Conservation (phyloP, 2,329 filamentous ascomycete species). For the Sporothrix variecibatus region DNA sequence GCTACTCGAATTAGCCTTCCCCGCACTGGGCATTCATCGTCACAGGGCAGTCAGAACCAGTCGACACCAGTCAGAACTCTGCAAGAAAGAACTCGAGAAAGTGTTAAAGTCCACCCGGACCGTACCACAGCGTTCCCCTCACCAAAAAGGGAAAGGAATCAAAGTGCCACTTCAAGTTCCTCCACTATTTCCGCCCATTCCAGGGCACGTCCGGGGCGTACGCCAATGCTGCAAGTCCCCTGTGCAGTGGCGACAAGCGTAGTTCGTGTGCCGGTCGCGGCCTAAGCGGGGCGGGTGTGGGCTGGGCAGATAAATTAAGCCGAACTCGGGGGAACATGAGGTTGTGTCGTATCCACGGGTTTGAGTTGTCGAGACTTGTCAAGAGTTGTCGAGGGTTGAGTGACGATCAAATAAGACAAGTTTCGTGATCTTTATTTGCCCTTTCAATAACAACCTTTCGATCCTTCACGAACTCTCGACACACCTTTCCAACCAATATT, state of each 20-base stretch:
- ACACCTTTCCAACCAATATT: not conserved
- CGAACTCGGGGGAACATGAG: constrained; percentile 11
- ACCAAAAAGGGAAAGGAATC: constrained; percentile 20
- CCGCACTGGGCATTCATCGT: constrained; percentile 1
- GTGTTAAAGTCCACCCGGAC: not conserved
- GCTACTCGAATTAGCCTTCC: constrained; percentile 1
- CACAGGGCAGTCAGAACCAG: not conserved
- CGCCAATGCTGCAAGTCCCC: constrained; percentile 4
- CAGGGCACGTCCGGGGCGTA: not conserved
- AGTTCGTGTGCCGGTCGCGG: constrained; percentile 3
- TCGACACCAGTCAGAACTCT: not conserved
- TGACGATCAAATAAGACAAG: constrained; percentile 1
- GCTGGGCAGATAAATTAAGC: not conserved
- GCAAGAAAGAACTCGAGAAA: not conserved
- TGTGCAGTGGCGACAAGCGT: constrained; percentile 9
- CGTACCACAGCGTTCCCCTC: constrained; percentile 3
- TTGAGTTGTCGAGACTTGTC: not conserved
- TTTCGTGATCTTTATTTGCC: not conserved
- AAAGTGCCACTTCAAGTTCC: not conserved
- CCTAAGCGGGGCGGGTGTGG: not conserved
- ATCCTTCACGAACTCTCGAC: not conserved
- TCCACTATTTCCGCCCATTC: not conserved
- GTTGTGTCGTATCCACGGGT: not conserved
- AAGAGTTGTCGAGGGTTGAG: not conserved
- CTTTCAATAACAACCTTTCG: not conserved